Evolutionary conservation across 2,329 filamentous ascomycete genomes (phyloP).

Genomic region (Phoma sp.): DNA sequence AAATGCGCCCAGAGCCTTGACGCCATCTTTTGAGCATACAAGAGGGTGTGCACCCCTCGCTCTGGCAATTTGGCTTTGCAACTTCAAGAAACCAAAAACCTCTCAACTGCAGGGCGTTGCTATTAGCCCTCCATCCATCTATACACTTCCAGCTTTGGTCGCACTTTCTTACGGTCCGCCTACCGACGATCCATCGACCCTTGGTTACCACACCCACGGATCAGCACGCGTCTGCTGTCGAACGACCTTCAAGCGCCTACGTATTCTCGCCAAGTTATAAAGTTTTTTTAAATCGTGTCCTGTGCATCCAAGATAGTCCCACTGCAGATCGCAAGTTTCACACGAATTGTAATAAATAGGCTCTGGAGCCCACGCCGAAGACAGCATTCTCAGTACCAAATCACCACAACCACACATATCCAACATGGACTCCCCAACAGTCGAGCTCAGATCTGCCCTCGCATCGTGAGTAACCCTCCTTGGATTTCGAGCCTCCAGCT

Average conservation of each 20-base stretch:
- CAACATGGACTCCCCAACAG: conserved; percentile 50
- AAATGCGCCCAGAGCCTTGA: conserved; percentile 23
- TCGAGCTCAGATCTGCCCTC: conserved; percentile 56
- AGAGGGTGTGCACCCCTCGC: conserved; percentile 30
- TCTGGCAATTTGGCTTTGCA: conserved; percentile 1
- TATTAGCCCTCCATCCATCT: background rate
- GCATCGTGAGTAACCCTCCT: conserved; percentile 53
- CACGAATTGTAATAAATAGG: conserved; percentile 20
- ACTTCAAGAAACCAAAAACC: conserved; percentile 4
- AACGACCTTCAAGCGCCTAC: conserved; percentile 22
- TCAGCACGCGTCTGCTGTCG: conserved; percentile 9
- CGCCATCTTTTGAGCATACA: conserved; percentile 34
- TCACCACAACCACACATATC: background rate
- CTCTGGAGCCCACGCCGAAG: background rate
- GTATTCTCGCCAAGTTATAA: conserved; percentile 24
- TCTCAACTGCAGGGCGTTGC: too few relatives aligned
- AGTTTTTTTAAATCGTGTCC: conserved; percentile 13
- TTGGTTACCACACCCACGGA: conserved; percentile 13
- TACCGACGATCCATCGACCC: conserved; percentile 9
- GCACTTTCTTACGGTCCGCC: conserved; percentile 2
- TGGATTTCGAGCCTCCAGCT: conserved; percentile 22
- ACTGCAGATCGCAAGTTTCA: conserved; percentile 21
- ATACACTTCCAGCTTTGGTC: conserved; percentile 4
- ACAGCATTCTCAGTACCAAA: background rate
- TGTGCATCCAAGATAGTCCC: conserved; percentile 16